These are phyloP conservation scores for Rhinocladiella similis DNA, from an alignment of 2,329 filamentous ascomycete species.

Conservation along the genomic window DNA sequence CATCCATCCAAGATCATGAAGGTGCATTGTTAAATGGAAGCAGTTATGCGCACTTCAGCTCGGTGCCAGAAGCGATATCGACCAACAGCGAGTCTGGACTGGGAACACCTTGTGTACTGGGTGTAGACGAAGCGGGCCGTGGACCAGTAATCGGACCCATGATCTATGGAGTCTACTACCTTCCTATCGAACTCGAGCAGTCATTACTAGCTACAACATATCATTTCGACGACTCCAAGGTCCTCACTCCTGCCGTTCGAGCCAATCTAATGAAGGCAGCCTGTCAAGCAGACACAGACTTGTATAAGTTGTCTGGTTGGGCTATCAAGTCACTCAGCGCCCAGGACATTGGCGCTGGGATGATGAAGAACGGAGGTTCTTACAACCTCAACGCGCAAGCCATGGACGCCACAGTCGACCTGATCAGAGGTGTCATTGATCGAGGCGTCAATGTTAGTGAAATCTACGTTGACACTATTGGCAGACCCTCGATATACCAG, in stretches of 20 bases:
- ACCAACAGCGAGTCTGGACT: constrained; percentile 25
- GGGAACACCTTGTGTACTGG: constrained; percentile 69
- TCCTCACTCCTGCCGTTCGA: constrained; percentile 77
- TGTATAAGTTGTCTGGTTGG: constrained; percentile 73
- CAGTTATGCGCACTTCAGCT: constrained; percentile 72
- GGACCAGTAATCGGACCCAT: constrained; percentile 84
- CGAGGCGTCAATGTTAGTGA: constrained; percentile 79
- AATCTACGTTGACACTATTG: constrained; percentile 95
- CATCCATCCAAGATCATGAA: constrained; percentile 59
- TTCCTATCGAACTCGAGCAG: constrained; percentile 64
- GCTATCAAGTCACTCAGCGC: constrained; percentile 79
- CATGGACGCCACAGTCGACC: constrained; percentile 81
- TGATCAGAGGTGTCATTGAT: constrained; percentile 76
- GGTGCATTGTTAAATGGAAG: constrained; percentile 60
- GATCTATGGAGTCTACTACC: constrained; percentile 71
- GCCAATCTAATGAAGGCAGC: constrained; percentile 70
- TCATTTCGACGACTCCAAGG: constrained; percentile 94
- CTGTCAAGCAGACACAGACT: constrained; percentile 63
- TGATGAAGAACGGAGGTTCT: constrained; percentile 61
- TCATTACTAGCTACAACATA: constrained; percentile 75
- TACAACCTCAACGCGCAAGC: constrained; percentile 98
- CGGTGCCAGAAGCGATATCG: constrained; percentile 63
- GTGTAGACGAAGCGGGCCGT: constrained; percentile 90
- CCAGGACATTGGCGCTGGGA: constrained; percentile 75
- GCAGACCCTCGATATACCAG: constrained; percentile 80